Evolutionary conservation across 2,329 filamentous ascomycete genomes (phyloP), one percentile per base, ranked within the genome.

Genomic region (Cordyceps cicadae): DNA sequence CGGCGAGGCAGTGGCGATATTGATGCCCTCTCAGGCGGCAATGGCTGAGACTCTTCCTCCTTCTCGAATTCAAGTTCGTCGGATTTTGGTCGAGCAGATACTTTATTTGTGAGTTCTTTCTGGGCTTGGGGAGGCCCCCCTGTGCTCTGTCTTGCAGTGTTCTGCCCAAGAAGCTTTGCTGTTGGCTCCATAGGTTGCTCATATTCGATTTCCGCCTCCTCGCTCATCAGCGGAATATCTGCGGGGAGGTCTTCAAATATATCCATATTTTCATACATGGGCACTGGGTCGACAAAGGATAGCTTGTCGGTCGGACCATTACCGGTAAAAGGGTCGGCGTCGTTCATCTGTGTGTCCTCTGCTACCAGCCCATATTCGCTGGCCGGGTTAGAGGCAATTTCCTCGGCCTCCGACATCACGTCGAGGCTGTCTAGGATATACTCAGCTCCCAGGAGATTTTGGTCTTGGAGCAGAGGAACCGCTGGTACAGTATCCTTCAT

Each of bases 351-450:
- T 3, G 24, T 29, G 37, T 53, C 41, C 39, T 53, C 49, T 3
- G 12, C 39, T 11, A 17, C 14, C 5, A 21, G 41, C 5, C n/a
- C 24, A 29, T 29, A 54, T 3, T 46, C 19, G 12, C 17, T 48
- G n/a, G 39, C 21, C 11, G 57, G 49, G 32, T 49, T 59, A 15
- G 57, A 53, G 9, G n/a, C 26, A 9, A 7, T 39, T n/a, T 53
- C 29, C 37, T 54, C 57, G 45, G 29, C 21, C 19, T 48, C 57
- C 26, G 50, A 59, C 57, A 54, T 46, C 12, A 59, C 50, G 15
- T 59, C 57, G 5, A 59, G 41, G 19, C 39, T 59, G 49, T 59
- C 57, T 9, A 59, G 11, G 19, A 59, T 46, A 21, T 54, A 29
- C 48, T 39, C 57, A n/a, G 57, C 29, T 19, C 49, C 57, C 12